Evolutionary conservation across 176 grass and related monocot species (phyloP), one percentile per base, ranked within the genome.

Genomic region (Eragrostis curvula): DNA sequence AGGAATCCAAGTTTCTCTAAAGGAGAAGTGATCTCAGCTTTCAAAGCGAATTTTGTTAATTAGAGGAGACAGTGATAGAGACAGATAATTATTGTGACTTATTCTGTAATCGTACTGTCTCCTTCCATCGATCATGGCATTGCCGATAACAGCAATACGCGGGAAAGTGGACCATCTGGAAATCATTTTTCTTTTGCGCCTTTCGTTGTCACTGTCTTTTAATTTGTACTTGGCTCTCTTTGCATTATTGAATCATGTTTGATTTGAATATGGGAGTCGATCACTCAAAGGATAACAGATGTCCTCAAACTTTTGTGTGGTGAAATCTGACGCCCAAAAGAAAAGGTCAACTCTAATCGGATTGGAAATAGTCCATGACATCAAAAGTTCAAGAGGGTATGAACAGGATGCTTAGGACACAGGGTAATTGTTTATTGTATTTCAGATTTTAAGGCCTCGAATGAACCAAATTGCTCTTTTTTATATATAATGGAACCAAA

Each of bases 111-210:
- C 11, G 30, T 30, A 62, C 10, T 85, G 24, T 70, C 60, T 9
- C 27, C 44, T 80, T 70, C 44, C 25, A 58, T 68, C 24, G 2
- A 8, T 70, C 87, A 48, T 89, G 78, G 83, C 55, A 81, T 50
- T 30, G 40, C 39, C 3, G 8, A 20, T 30, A 41, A 25, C 76
- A 68, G 46, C 30, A 32, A 47, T 21, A 65, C 39, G 46, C 6
- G n/a, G 41, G 21, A 27, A 85, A 65, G 44, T 3, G 25, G 40
- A n/a, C 40, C 70, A 63, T 29, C 6, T n/a, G 9, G 50, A 42
- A 69, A 72, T 55, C 59, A 16, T 58, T 78, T 21, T 66, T 57
- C 57, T 66, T 10, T 51, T 51, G 25, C 14, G 3, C 1, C 53
- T 29, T 42, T 39, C 60, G 11, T n/a, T 58, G 24, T 39, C 12